Base-by-base conservation (phyloP, 2,329 filamentous ascomycete species). In the Fusarium circinatum region DNA sequence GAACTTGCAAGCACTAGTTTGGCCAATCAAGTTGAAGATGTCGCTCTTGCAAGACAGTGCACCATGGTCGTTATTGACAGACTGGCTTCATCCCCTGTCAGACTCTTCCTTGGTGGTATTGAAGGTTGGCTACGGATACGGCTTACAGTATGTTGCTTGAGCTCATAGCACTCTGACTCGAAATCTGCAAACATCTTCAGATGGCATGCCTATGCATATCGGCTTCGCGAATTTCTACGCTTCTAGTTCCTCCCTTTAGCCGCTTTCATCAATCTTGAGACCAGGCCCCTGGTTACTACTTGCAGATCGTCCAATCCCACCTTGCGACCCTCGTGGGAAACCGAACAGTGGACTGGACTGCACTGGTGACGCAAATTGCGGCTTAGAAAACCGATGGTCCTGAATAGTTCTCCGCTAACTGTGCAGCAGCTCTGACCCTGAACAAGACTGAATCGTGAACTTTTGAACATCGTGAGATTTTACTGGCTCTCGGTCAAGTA, bases 301-400 rank as follows among this genome's bases (percentile, higher is more conserved):
- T 75, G 76, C 76, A 78, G 76, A 78, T 78, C 76, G 68, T 44
- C 66, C 71, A 76, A 72, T 66, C 69, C 76, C 68, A 70, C 68
- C 76, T 75, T 70, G 67, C 61, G 68, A 65, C 71, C 71, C 68
- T 68, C 62, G 70, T 64, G 61, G 61, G 60, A 59, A 68, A 56
- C 68, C 67, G 62, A 58, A 58, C 59, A 71, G 67, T 54, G 55
- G 65, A 55, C 63, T 62, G 55, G 65, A 55, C 63, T 62, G 71
- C 72, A 47, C 63, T 62, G 73, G 74, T 78, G 75, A 74, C 76
- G 76, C 75, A 74, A 68, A 67, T 70, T 55, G 52, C 63, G 72
- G 58, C 71, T 60, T 62, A 59, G 61, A 67, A 70, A 44, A 34
- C 61, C 44, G 34, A 51, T 47, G 42, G 38, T 41, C 39, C 45